These are phyloP conservation scores for Euphorbia peplus DNA, from an alignment of 345 rosid species.

Conservation along the genomic window DNA sequence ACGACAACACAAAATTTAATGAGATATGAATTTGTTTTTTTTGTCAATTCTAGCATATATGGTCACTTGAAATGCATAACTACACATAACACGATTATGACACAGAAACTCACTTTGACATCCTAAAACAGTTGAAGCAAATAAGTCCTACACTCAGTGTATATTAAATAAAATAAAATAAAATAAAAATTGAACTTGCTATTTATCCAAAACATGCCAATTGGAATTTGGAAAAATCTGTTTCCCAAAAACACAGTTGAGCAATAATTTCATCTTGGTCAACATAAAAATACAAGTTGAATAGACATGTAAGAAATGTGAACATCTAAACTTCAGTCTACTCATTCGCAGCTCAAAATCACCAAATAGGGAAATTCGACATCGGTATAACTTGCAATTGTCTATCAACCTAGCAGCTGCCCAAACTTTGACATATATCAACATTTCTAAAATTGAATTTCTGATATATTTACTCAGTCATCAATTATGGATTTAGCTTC, in stretches of 20 bases:
- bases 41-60: no score
- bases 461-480: neutral
- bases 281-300: neutral
- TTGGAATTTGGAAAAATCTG: neutral
- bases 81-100: no score
- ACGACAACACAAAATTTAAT: no score
- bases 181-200: no score
- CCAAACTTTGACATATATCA: neutral
- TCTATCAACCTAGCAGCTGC: neutral
- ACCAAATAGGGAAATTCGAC: no score
- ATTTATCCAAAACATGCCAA: neutral
- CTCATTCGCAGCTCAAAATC: neutral
- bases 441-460: neutral
- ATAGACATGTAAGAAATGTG: neutral
- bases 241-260: neutral
- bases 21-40: no score
- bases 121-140: no score
- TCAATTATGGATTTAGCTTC: constrained; percentile 1
- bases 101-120: no score
- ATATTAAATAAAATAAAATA: no score
- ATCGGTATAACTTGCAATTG: no score
- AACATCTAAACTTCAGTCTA: neutral
- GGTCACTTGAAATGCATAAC: no score
- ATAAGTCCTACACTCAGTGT: no score
- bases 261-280: neutral